Evolutionary conservation across 2,329 filamentous ascomycete species (phyloP), one percentile per base, ranked within the genome.

Genomic region (Epichloe sp.): DNA sequence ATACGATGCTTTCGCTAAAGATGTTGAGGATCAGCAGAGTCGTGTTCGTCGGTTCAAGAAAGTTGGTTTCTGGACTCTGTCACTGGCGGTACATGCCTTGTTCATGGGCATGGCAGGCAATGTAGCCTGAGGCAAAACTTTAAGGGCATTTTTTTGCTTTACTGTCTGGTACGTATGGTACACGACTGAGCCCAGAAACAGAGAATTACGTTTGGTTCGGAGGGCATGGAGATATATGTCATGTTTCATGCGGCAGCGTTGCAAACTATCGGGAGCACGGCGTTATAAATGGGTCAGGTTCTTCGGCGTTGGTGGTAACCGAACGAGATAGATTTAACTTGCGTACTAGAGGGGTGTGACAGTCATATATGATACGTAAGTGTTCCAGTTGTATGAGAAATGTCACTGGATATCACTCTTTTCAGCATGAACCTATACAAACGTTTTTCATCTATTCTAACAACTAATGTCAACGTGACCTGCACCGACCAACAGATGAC

Each of bases 31-130:
- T 68, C 86, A 93, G 60, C 85, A 95, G 65, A 87, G 85, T 57
- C 82, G 89, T 49, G 85, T 88, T 58, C 78, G 91, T 48, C 78
- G 93, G 44, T 85, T 98, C 64, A 95, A 90, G 66, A 95, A 97
- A 69, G 93, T 95, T 31, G 93, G 93, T 35, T 83, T 97, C 61
- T 98, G 93, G 93, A 95, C 89, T 3, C 75, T 97, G 51, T 90
- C 91, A 59, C 73, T 98, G 52, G 88, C 91, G 6, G 86, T 91
- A 7, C 93, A 98, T 65, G 93, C 91, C 3, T 77, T 98, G 37
- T 93, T 97, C 63, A 85, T 97, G 71, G 93, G 93, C 10, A 86
- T 97, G 75, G 91, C 90, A 4, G 91, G 91, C 15, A 93, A 89
- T 57, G 71, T 83, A 54, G 75, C 82, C 48, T 80, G 59, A 52